Base-by-base conservation (phyloP, 306 rosid genomes). In the Rosa persica region DNA sequence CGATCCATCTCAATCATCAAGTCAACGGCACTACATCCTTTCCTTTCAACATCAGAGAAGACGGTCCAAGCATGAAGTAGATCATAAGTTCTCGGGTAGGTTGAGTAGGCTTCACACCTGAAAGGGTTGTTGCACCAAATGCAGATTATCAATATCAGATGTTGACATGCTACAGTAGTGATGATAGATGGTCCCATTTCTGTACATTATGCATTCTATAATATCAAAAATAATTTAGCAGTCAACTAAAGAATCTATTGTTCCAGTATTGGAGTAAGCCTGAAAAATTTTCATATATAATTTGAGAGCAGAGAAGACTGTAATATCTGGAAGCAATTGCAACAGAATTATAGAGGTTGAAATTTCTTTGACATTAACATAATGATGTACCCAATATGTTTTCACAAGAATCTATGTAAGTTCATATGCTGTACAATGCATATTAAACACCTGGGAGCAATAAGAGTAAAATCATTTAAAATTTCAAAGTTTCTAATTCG, bases 51-150 rank as follows among this genome's bases (percentile, higher is more conserved):
- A 78, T 96, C 98, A 38, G 98, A 91, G 81, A 93, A 89, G 71
- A 96, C 79, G 0, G 86, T 88, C 93, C 94, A 89, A 52, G 98
- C 99, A 51, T 96, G 98, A 70, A 96, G 93, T 42, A 96, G 82
- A 83, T 96, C 99, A 19, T 91, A 96, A 1, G 98, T 96, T 51
- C 98, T 85, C 11, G 99, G 99, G 83, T 96, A 96, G 43, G 98
- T 93, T 52, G 99, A 96, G 85, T 83, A 96, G 75, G 98, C 96
- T 84, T 96, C 96, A 83, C 98, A 93, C 98, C 98, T 93, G 90
- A 72, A 23, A 52, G 43, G 52, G 39, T 43, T 64, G 39, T 43
- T 64, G 73, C 70, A 51, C 68, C 68, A 79, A 76, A 54, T 39
- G 16, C 19, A 40, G 15, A 42, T 7, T 8, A 74, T 74, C 78